phyloP scores from a whole-genome alignment of 2,329 filamentous ascomycete species.

The Cordyceps tenuipes region DNA sequence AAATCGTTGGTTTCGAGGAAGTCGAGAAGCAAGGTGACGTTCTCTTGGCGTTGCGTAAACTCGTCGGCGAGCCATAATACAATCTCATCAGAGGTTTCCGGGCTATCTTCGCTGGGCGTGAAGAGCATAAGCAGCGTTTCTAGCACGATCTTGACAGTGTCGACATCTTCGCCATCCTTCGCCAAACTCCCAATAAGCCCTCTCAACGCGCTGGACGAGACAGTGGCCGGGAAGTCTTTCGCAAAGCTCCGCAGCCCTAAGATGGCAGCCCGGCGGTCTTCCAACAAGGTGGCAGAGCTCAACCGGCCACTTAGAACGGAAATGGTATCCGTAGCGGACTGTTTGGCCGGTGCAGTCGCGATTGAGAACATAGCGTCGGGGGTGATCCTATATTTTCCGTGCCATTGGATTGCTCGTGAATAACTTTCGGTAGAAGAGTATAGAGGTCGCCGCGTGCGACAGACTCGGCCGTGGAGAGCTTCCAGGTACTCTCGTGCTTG shows the following conservation, averaged over 20 bases:
- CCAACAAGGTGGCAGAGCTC: slow-evolving; percentile 80
- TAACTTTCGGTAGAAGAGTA: neutral
- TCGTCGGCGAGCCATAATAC: slow-evolving; percentile 94
- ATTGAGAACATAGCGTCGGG: slow-evolving; percentile 50
- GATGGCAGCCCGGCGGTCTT: slow-evolving; percentile 90
- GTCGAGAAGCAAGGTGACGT: slow-evolving; percentile 82
- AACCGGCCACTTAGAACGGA: slow-evolving; percentile 80
- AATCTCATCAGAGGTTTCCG: slow-evolving; percentile 94
- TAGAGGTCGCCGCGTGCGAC: neutral
- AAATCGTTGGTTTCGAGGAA: slow-evolving; percentile 83
- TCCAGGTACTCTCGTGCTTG: neutral
- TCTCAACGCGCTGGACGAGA: slow-evolving; percentile 85
- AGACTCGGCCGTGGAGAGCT: neutral
- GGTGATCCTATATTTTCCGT: neutral
- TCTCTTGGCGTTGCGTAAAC: slow-evolving; percentile 96
- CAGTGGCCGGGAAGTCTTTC: slow-evolving; percentile 91
- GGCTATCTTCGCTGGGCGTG: slow-evolving; percentile 59
- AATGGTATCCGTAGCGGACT: slow-evolving; percentile 93
- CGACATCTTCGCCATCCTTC: slow-evolving; percentile 88
- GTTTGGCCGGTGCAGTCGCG: slow-evolving; percentile 74
- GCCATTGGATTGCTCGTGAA: slow-evolving; percentile 3
- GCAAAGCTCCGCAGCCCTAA: slow-evolving; percentile 90
- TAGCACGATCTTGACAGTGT: slow-evolving; percentile 89
- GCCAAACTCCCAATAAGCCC: slow-evolving; percentile 77
- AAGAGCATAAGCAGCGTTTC: slow-evolving; percentile 96